Conservation (phyloP, 2,329 filamentous ascomycete genomes). For the Calonectria naviculata region DNA sequence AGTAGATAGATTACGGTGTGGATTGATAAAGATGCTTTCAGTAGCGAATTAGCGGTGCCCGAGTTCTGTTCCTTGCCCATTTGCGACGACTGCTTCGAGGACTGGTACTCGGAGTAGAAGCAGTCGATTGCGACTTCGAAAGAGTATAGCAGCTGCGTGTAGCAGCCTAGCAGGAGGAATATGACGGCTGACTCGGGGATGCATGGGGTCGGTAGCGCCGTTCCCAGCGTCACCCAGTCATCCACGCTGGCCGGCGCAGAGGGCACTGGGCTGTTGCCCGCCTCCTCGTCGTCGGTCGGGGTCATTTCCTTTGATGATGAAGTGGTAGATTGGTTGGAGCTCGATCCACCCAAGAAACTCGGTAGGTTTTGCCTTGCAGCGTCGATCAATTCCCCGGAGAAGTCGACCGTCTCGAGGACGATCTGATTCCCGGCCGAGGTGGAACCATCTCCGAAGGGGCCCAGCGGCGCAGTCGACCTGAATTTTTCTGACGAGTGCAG, state of each 20-base stretch:
- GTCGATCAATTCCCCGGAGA: conserved; percentile 25
- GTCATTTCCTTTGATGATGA: background rate
- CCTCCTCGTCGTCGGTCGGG: background rate
- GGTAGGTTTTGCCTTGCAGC: conserved; percentile 20
- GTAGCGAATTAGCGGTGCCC: conserved; percentile 12
- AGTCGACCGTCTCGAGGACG: conserved; percentile 22
- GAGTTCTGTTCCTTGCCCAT: background rate
- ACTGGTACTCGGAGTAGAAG: conserved; percentile 15
- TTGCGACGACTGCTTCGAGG: background rate
- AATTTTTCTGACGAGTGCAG: conserved; percentile 17
- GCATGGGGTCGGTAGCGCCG: background rate
- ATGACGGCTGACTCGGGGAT: conserved; percentile 22
- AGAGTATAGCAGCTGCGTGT: conserved; percentile 22
- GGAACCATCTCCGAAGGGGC: background rate
- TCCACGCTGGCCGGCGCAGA: conserved; percentile 7
- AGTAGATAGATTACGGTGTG: conserved; percentile 24
- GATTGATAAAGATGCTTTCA: conserved; percentile 22
- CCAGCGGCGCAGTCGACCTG: background rate
- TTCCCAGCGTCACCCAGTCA: background rate
- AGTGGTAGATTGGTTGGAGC: background rate
- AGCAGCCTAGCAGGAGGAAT: conserved; percentile 22
- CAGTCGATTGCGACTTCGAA: conserved; percentile 24
- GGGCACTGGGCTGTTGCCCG: background rate
- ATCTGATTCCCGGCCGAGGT: conserved; percentile 10
- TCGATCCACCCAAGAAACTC: background rate